Conservation (phyloP, 805 yeast genomes). For the Barnettozyma sucrosica region DNA sequence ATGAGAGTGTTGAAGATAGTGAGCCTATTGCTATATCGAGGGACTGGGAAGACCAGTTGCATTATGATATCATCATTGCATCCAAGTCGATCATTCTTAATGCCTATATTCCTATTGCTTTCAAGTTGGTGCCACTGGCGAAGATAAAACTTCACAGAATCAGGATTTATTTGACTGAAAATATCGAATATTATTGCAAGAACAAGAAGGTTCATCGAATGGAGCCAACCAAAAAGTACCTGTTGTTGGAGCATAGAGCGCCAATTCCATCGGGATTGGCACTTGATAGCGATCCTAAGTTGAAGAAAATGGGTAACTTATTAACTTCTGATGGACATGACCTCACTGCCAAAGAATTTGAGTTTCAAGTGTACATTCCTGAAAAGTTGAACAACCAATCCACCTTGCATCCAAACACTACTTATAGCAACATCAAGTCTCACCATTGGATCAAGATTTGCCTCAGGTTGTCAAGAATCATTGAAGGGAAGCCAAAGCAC, state of each 20-base stretch:
- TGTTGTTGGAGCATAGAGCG: slow-evolving; percentile 78
- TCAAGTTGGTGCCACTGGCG: slow-evolving; percentile 79
- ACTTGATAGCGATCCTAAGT: slow-evolving; percentile 30
- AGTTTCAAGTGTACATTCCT: slow-evolving; percentile 84
- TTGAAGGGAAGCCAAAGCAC: slow-evolving; percentile 72
- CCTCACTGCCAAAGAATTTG: slow-evolving; percentile 70
- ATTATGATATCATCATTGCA: slow-evolving; percentile 86
- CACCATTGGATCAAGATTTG: slow-evolving; percentile 96
- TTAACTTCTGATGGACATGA: slow-evolving; percentile 39
- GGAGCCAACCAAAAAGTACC: slow-evolving; percentile 80
- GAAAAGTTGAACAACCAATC: slow-evolving; percentile 50
- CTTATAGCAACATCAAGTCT: slow-evolving; percentile 70
- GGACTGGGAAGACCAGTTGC: slow-evolving; percentile 90
- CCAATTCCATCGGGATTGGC: slow-evolving; percentile 32
- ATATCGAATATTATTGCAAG: slow-evolving; percentile 82
- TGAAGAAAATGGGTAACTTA: slow-evolving; percentile 37
- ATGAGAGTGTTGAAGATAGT: slow-evolving; percentile 74
- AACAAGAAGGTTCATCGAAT: slow-evolving; percentile 84
- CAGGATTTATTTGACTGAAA: slow-evolving; percentile 81
- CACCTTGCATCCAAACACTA: slow-evolving; percentile 79
- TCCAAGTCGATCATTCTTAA: slow-evolving; percentile 85
- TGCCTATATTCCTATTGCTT: slow-evolving; percentile 76
- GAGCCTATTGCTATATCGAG: slow-evolving; percentile 90
- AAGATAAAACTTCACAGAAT: slow-evolving; percentile 82
- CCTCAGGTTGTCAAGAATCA: slow-evolving; percentile 66